These are phyloP conservation scores for Penicillium lagena DNA, from an alignment of 495 filamentous ascomycete genomes.

Conservation along the genomic window DNA sequence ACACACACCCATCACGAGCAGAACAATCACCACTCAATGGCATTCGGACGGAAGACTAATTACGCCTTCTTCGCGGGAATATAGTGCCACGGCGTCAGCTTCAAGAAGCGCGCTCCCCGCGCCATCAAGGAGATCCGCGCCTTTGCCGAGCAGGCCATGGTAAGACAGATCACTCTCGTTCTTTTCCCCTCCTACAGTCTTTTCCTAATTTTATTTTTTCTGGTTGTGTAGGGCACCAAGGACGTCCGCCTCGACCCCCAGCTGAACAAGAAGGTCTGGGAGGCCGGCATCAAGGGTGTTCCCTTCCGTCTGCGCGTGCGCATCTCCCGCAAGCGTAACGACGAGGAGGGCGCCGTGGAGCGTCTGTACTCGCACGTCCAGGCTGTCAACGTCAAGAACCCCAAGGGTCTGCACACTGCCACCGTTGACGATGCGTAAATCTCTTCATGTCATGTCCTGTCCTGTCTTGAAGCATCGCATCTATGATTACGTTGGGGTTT, in stretches of 20 bases:
- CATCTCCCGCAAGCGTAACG: conserved; percentile 99
- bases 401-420: conserved; percentile 90
- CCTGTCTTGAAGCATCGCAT: neutral
- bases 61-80: conserved; percentile 30
- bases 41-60: conserved; percentile 58
- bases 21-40: conserved; percentile 40
- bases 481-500: conserved; percentile 23
- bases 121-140: conserved; percentile 98
- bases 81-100: conserved; percentile 90
- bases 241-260: conserved; percentile 97
- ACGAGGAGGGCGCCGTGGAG: conserved; percentile 98
- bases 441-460: conserved; percentile 22
- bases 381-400: conserved; percentile 98
- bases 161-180: conserved; percentile 42
- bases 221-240: conserved; percentile 67
- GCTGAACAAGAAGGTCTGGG: conserved; percentile 99
- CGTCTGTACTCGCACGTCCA: conserved; percentile 98
- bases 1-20: conserved; percentile 21
- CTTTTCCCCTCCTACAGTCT: neutral
- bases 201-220: neutral
- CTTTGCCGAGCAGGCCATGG: conserved; percentile 92
- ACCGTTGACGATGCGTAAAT: conserved; percentile 57
- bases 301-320: conserved; percentile 93
- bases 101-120: conserved; percentile 98
- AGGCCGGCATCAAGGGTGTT: conserved; percentile 96